Base-by-base conservation (phyloP, 164 flowering plant genomes). In the Saururus chinensis region DNA sequence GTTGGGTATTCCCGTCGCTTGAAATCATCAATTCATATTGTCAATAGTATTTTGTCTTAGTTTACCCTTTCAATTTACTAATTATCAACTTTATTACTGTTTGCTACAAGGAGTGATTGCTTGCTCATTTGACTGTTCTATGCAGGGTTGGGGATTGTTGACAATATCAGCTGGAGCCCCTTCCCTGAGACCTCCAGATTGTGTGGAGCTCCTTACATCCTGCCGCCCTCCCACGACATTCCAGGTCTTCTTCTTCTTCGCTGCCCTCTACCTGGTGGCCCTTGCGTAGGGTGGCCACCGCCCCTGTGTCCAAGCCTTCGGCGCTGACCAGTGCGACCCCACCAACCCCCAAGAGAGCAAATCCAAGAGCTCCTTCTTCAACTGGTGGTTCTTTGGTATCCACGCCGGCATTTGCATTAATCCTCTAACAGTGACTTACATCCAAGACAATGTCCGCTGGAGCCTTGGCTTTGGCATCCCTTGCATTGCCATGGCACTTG, bases 321-420 rank as follows among this genome's bases (percentile, higher is more conserved):
- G 88, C 19, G 85, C 88, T 0, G 84, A 83, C 65, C 88, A 83
- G 53, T 81, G 81, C 58, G 88, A 81, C 59, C 72, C 65, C 10
- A 51, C 63, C 19, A 62, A 79, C 51, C 67, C 73, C 16, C 10
- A 40, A 63, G 16, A 83, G 70, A 54, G 68, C 68, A 76, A 60
- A 60, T 71, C 76, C 6, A 81, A 71, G 66, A 76, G 82, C 57
- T 55, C 60, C 45, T 57, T 57, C 19, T 57, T 57, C 60, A 57
- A 57, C 40, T 57, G 60, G 60, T 57, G 60, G 60, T 37, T 19
- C 45, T 57, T 57, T 19, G 60, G 41, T 4, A n/a, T 57, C 0
- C 45, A 37, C 1, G 9, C 42, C 0, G 60, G 60, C 9, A 37
- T 19, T 20, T 19, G 20, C 41, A 19, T 37, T 1, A 19, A 45